Evolutionary conservation across 441 rosid genomes (phyloP), one percentile per base, ranked within the genome.

Genomic region (Populus hybrid): DNA sequence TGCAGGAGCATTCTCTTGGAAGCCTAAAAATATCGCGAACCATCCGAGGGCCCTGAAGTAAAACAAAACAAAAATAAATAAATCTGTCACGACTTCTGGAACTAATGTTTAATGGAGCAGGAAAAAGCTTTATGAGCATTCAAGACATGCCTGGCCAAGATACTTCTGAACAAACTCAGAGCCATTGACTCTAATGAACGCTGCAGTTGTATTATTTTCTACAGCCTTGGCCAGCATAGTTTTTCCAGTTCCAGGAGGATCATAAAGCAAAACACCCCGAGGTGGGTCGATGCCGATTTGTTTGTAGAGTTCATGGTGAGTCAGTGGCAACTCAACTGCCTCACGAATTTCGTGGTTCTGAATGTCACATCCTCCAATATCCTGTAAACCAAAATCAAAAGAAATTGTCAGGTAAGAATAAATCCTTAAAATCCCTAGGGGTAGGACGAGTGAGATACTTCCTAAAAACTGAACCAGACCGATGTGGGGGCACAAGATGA

Each of bases 211-310:
- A 77, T 91, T 94, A 77, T 93, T 92, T 16, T 95, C 98, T 85
- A 93, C 97, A 79, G 98, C 98, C 83, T 92, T 92, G 29, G 94
- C 97, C 83, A 93, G 88, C 97, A 93, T 92, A 50, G 98, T 93
- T 84, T 93, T 93, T 5, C 98, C 98, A 31, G 98, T 93, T 45
- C 98, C 98, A 71, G 98, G 98, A 0, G 98, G 98, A 33, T 97
- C 98, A 82, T 93, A 93, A 14, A 92, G 93, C 79, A 93, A 80
- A 33, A 93, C 98, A 69, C 97, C 98, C 23, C 98, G 95, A 12
- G 98, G 98, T 0, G 98, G 95, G 77, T 93, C 97, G 63, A 93
- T 92, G 29, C 95, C 97, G 75, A 93, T 92, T 79, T 93, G 97
- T 36, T 90, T 93, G 87, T 92, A 93, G 31, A 93, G 83, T 70